Percentiles rank a stretch among this genome's conserved stretches.
Conservation (phyloP, 1,284 basidiomycete species). For the Ustilago cynodontis region DNA sequence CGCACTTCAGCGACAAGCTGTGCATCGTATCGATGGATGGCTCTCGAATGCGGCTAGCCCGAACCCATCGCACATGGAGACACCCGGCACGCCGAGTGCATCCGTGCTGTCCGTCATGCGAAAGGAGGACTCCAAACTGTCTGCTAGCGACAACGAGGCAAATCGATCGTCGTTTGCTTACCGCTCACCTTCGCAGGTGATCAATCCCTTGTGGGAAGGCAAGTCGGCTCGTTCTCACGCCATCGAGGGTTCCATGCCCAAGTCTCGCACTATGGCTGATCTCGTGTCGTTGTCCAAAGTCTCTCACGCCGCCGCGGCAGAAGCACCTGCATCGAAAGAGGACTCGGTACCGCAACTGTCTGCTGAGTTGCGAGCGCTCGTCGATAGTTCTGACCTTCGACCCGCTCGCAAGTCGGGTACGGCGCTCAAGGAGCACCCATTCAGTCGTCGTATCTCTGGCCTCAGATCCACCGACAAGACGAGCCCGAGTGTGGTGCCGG, state of each 20-base stretch:
- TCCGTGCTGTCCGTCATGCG: constrained; percentile 52
- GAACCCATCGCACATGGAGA: constrained; percentile 36
- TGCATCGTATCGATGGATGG: constrained; percentile 58
- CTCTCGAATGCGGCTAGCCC: constrained; percentile 43
- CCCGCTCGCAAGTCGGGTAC: constrained; percentile 51
- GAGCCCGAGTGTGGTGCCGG: constrained; percentile 8
- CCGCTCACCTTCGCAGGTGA: constrained; percentile 43
- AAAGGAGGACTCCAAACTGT: constrained; percentile 15
- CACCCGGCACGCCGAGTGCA: constrained; percentile 53
- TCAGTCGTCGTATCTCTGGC: constrained; percentile 38
- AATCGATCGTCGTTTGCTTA: constrained; percentile 25
- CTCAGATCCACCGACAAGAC: constrained; percentile 23
- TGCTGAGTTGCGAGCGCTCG: constrained; percentile 53
- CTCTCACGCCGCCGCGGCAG: constrained; percentile 7
- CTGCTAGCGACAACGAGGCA: constrained; percentile 1
- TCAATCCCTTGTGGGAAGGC: constrained; percentile 41
- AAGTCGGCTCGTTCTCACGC: constrained; percentile 16
- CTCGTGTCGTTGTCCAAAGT: constrained; percentile 22
- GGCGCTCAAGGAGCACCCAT: constrained; percentile 54
- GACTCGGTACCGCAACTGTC: constrained; percentile 53
- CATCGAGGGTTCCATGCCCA: constrained; percentile 14
- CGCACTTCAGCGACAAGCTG: constrained; percentile 51
- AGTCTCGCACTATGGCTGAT: constrained; percentile 42
- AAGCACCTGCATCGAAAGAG: constrained; percentile 8
- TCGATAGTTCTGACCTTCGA: constrained; percentile 46